These are phyloP conservation scores for Fistulifera solaris DNA, from an alignment of 108 stramenopile genomes.

Conservation along the genomic window DNA sequence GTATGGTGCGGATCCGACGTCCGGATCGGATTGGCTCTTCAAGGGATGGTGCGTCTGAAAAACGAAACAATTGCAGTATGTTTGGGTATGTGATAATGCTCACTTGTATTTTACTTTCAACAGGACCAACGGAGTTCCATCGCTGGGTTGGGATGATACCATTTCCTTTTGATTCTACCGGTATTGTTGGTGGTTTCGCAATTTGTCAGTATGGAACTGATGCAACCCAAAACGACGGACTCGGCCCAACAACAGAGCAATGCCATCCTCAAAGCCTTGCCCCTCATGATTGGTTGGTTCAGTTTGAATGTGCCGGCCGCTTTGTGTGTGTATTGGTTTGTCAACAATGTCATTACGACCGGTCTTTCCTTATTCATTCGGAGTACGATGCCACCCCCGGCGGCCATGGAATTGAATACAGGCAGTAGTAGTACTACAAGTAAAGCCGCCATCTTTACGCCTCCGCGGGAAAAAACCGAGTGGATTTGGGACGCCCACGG, in stretches of 20 bases:
- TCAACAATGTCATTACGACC: constrained; percentile 92
- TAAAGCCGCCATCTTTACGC: constrained; percentile 40
- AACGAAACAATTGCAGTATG: neutral
- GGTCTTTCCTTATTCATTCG: constrained; percentile 69
- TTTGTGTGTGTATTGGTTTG: constrained; percentile 92
- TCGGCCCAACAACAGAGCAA: constrained; percentile 55
- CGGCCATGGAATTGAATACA: constrained; percentile 21
- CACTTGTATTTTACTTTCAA: neutral
- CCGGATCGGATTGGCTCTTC: constrained; percentile 83
- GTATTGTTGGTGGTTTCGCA: constrained; percentile 86
- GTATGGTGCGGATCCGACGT: constrained; percentile 87
- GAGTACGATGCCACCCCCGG: constrained; percentile 35
- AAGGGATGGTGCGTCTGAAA: constrained; percentile 42
- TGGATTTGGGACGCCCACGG: constrained; percentile 45
- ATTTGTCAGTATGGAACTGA: constrained; percentile 79
- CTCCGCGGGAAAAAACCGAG: constrained; percentile 71
- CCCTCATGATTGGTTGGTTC: constrained; percentile 94
- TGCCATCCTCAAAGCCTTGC: constrained; percentile 81
- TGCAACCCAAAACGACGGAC: constrained; percentile 63
- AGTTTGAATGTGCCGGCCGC: constrained; percentile 92
- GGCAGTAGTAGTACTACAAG: constrained; percentile 6
- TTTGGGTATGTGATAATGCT: neutral
- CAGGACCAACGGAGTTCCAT: constrained; percentile 66
- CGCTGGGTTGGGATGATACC: constrained; percentile 92
- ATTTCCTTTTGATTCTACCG: constrained; percentile 71